phyloP scores from a whole-genome alignment of 1,284 basidiomycete species.

The Austropuccinia psidii region DNA sequence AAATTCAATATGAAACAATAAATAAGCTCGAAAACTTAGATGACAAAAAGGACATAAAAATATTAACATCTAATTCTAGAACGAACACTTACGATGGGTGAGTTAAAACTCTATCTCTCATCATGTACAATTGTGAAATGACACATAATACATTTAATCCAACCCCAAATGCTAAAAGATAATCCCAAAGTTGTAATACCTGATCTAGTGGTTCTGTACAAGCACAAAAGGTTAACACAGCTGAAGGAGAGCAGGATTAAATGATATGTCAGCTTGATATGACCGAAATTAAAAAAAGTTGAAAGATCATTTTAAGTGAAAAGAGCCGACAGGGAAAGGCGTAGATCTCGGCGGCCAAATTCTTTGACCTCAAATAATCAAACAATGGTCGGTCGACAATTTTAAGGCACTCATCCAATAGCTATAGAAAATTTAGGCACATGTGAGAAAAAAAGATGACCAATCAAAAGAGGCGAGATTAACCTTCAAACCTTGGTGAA shows the following conservation, averaged over 20 bases:
- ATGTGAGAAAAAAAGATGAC: background rate
- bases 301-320: background rate
- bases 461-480: background rate
- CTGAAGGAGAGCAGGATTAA: conserved; percentile 50
- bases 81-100: conserved; percentile 61
- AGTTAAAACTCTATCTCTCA: conserved; percentile 77
- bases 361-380: conserved; percentile 71
- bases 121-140: conserved; percentile 83
- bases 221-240: conserved; percentile 86
- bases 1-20: background rate
- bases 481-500: conserved; percentile 85
- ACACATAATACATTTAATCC: conserved; percentile 94
- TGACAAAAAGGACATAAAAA: no score
- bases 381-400: conserved; percentile 81
- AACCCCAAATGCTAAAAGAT: conserved; percentile 87
- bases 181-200: conserved; percentile 92
- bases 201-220: conserved; percentile 92
- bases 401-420: conserved; percentile 81
- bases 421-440: conserved; percentile 52
- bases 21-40: background rate
- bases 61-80: background rate
- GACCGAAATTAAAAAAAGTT: background rate
- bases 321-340: conserved; percentile 78
- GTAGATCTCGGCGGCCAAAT: conserved; percentile 94
- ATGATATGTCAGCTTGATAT: background rate